These are phyloP conservation scores for Ilyonectria sp. DNA, from an alignment of 2,329 filamentous ascomycete genomes.

Conservation along the genomic window DNA sequence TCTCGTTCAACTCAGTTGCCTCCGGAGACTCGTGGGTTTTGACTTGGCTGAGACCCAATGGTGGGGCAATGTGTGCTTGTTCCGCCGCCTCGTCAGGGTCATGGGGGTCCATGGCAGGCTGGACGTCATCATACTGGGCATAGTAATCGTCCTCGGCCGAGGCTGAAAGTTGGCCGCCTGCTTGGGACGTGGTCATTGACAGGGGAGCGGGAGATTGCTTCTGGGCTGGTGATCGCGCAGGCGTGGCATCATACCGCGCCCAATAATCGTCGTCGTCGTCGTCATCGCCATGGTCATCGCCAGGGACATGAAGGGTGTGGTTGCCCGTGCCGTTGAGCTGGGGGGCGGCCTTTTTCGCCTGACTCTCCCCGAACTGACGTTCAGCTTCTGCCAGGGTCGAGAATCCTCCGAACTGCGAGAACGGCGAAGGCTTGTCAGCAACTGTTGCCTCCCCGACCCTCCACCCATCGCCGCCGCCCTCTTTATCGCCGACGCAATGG, in stretches of 20 bases:
- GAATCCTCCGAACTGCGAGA: constrained; percentile 66
- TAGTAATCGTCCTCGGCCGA: constrained; percentile 80
- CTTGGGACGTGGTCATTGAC: constrained; percentile 46
- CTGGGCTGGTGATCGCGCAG: constrained; percentile 73
- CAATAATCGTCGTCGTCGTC: constrained; percentile 85
- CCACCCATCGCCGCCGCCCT: constrained; percentile 77
- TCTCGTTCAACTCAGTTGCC: constrained; percentile 45
- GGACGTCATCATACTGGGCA: constrained; percentile 82
- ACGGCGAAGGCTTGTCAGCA: constrained; percentile 71
- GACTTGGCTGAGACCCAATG: constrained; percentile 46
- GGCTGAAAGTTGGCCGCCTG: constrained; percentile 43
- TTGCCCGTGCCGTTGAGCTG: constrained; percentile 35
- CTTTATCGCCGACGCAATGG: constrained; percentile 77
- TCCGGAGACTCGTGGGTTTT: constrained; percentile 34
- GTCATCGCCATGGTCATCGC: constrained; percentile 56
- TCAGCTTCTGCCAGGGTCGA: constrained; percentile 73
- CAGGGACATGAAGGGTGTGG: constrained; percentile 30
- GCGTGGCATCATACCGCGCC: constrained; percentile 83
- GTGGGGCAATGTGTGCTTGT: constrained; percentile 52
- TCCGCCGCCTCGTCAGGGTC: constrained; percentile 79
- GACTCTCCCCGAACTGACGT: constrained; percentile 61
- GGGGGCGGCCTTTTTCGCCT: constrained; percentile 41
- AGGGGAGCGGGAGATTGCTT: constrained; percentile 75
- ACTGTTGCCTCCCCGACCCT: constrained; percentile 78
- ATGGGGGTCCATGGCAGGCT: constrained; percentile 85